A percentile compares a stretch with the other conserved stretches of the same genome.
These are phyloP conservation scores for Tilletia horrida DNA, from an alignment of 1,284 basidiomycete genomes.

Conservation along the genomic window DNA sequence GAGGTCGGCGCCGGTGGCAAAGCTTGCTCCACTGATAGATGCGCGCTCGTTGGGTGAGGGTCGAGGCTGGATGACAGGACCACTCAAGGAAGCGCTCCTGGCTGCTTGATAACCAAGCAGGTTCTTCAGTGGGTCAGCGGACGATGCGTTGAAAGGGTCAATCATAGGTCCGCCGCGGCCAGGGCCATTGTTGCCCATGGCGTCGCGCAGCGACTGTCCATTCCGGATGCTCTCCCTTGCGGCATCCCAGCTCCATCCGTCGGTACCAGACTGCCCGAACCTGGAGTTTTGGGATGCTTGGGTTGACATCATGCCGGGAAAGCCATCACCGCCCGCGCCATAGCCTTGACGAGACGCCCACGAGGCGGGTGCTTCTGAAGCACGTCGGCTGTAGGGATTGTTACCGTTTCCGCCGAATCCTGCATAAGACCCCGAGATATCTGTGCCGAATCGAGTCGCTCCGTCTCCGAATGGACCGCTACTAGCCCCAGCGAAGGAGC, in stretches of 20 bases:
- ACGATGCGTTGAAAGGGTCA: background rate
- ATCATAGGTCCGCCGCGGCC: background rate
- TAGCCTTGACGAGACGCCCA: background rate
- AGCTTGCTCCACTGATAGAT: background rate
- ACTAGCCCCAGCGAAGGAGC: constrained; percentile 3
- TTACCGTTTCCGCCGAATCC: background rate
- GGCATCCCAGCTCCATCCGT: background rate
- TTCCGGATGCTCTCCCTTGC: background rate
- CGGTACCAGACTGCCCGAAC: background rate
- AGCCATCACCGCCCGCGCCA: background rate
- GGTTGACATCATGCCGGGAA: background rate
- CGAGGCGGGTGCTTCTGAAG: constrained; percentile 4
- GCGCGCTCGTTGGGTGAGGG: background rate
- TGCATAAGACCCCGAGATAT: background rate
- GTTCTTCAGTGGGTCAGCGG: background rate
- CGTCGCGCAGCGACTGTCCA: background rate
- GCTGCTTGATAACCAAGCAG: background rate
- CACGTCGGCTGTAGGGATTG: constrained; percentile 4
- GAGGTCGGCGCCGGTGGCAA: background rate
- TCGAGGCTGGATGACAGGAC: background rate
- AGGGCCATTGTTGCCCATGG: background rate
- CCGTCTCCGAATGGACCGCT: background rate
- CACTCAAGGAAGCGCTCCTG: constrained; percentile 1
- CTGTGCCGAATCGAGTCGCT: background rate
- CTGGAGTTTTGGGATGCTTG: background rate